Evolutionary conservation across 2,329 filamentous ascomycete species (phyloP).

Genomic region (Exophiala alcalophila): DNA sequence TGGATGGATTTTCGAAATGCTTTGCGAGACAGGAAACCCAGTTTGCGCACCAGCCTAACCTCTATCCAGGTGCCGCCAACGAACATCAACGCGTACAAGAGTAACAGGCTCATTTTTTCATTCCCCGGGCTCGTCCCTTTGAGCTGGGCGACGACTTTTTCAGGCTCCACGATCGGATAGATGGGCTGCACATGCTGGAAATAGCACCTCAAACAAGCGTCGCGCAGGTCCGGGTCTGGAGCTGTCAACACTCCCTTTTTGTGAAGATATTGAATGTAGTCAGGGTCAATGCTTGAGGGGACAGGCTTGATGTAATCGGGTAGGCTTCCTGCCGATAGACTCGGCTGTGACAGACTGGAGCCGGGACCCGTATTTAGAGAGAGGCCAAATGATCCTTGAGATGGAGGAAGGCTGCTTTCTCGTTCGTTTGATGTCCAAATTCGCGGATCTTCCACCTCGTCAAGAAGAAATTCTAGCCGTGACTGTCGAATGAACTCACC

Average conservation of each 20-base stretch:
- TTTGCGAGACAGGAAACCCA: conserved; percentile 73
- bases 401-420: no score
- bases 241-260: conserved; percentile 80
- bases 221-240: conserved; percentile 66
- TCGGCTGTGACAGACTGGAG: no score
- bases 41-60: conserved; percentile 67
- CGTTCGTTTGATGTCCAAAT: no score
- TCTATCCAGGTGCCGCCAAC: conserved; percentile 87
- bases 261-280: conserved; percentile 78
- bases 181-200: conserved; percentile 87
- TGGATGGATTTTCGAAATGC: no score
- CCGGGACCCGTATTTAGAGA: no score
- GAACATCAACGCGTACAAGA: conserved; percentile 95
- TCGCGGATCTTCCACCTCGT: no score
- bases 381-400: no score
- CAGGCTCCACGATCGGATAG: conserved; percentile 82
- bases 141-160: conserved; percentile 49
- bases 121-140: background rate
- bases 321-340: no score
- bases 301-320: conserved; percentile 69
- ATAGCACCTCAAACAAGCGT: conserved; percentile 77
- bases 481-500: no score
- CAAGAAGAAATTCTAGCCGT: no score
- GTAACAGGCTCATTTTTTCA: conserved; percentile 70
- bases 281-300: conserved; percentile 69